Conservation (phyloP, 345 rosid species). For the Euphorbia pulcherrima region DNA sequence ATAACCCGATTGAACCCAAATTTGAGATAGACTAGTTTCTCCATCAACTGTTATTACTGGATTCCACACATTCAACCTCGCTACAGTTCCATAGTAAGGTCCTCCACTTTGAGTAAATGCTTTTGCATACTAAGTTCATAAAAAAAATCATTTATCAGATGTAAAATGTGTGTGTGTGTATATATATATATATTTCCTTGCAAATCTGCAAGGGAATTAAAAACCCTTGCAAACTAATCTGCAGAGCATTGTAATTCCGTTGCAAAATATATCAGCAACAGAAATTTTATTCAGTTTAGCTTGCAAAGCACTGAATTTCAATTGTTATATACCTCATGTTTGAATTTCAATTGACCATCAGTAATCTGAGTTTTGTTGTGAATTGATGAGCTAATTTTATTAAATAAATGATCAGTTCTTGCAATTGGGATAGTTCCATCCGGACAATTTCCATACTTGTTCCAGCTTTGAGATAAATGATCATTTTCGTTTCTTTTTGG, state of each 20-base stretch:
- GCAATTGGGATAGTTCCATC: conserved; percentile 27
- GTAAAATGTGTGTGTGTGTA: no score
- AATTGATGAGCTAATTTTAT: neutral
- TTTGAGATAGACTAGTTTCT: conserved; percentile 19
- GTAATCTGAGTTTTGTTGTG: neutral
- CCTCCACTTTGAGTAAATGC: no score
- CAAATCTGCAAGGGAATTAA: no score
- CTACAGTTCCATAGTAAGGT: conserved; percentile 20
- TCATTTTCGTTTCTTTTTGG: neutral
- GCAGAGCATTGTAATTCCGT: no score
- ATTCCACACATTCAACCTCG: conserved; percentile 21
- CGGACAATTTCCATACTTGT: conserved; percentile 21
- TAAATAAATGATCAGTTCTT: conserved; percentile 11
- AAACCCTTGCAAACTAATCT: no score
- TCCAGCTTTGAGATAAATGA: conserved; percentile 18
- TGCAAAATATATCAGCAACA: no score
- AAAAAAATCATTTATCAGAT: no score
- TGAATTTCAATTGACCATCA: neutral
- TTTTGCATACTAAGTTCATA: no score
- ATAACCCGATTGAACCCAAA: conserved; percentile 9
- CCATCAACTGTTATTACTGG: conserved; percentile 3
- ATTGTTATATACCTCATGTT: no score
- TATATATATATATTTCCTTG: no score
- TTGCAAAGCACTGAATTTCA: no score
- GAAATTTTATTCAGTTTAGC: no score